Evolutionary conservation across 768 basidiomycete genomes (phyloP).

Genomic region (Tulasnella sp.): DNA sequence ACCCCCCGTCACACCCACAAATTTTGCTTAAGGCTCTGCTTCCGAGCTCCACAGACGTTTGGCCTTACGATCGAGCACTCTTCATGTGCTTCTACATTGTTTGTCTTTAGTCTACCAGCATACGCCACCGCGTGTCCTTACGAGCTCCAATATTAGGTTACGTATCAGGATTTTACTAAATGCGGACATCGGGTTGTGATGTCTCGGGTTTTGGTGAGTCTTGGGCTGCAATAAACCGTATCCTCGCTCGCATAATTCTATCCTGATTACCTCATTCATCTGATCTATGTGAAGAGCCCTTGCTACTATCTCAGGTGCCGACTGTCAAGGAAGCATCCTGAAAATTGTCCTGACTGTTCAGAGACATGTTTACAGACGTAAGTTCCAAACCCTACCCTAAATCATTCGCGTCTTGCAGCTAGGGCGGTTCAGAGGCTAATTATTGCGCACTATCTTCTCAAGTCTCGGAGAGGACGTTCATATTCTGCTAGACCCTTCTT

Average conservation of each 20-base stretch:
- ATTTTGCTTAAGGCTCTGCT: neutral
- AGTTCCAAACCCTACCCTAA: neutral
- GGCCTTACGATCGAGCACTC: neutral
- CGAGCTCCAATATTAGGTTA: neutral
- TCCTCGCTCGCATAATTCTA: neutral
- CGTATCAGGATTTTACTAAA: neutral
- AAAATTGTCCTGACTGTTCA: slow-evolving; percentile 1
- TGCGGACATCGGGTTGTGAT: neutral
- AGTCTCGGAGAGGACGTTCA: slow-evolving; percentile 1
- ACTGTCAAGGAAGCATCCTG: neutral
- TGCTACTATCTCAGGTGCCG: slow-evolving; percentile 7
- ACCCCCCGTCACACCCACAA: neutral
- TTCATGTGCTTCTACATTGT: neutral
- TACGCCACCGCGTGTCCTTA: neutral
- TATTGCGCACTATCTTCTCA: neutral
- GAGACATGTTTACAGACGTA: neutral
- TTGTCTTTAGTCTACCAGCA: neutral
- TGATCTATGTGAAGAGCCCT: neutral
- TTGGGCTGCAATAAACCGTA: neutral
- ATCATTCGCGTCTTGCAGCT: neutral
- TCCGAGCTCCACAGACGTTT: neutral
- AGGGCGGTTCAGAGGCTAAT: neutral
- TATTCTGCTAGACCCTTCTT: slow-evolving; percentile 12
- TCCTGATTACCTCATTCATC: neutral
- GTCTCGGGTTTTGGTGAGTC: neutral